phyloP scores from a whole-genome alignment of 352 stramenopile genomes.

The Peronospora farinosa region DNA sequence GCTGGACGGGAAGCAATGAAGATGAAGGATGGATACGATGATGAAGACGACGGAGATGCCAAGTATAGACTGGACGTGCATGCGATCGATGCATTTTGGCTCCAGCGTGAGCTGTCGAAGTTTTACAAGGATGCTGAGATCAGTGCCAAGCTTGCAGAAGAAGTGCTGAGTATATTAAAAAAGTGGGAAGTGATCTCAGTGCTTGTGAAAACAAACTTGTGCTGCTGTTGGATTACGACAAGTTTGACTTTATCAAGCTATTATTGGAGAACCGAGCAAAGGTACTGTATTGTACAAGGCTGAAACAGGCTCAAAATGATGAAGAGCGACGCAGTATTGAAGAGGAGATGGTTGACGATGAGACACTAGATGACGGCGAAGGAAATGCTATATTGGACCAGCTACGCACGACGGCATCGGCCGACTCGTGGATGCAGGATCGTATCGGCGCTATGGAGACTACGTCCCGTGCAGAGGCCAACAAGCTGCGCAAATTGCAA shows the following conservation, averaged over 20 bases:
- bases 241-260: constrained; percentile 98
- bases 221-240: constrained; percentile 96
- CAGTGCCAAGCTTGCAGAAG: constrained; percentile 87
- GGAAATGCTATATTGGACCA: constrained; percentile 88
- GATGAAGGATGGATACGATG: constrained; percentile 62
- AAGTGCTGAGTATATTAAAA: constrained; percentile 81
- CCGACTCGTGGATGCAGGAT: constrained; percentile 93
- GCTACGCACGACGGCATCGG: constrained; percentile 83
- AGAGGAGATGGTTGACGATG: constrained; percentile 76
- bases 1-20: constrained; percentile 48
- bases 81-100: constrained; percentile 97
- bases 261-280: constrained; percentile 93
- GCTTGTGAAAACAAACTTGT: constrained; percentile 97
- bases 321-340: constrained; percentile 88
- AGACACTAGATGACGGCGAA: constrained; percentile 79
- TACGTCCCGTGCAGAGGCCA: constrained; percentile 74
- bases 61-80: constrained; percentile 88
- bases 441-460: constrained; percentile 82
- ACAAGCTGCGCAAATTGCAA: constrained; percentile 74
- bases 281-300: constrained; percentile 94
- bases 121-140: constrained; percentile 95
- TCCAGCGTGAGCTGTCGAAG: constrained; percentile 94
- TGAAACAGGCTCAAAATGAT: constrained; percentile 95
- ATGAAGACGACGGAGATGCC: constrained; percentile 56
- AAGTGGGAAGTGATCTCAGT: constrained; percentile 62